Base-by-base conservation (phyloP, 768 basidiomycete species). In the Suillus fuscotomentosus region DNA sequence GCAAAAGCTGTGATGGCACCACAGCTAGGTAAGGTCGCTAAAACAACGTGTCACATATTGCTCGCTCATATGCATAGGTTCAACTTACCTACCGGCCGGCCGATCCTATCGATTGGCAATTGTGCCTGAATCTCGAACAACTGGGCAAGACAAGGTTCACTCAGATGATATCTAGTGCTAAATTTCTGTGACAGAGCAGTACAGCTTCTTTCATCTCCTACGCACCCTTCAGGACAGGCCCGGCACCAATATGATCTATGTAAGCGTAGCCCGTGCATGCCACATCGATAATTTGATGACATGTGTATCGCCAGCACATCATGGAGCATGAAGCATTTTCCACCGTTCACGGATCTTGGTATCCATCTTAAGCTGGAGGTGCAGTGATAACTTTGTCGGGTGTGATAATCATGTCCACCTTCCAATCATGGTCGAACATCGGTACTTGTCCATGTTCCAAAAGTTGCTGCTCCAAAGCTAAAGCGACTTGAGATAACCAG, bases 1-100 rank as follows among this genome's bases (percentile, higher is more conserved):
- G 81, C 83, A 17, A 83, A 77, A 65, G 89, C 86, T 11, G 73
- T 90, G 51, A 83, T 93, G 83, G 77, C 86, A 45, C 90, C 91
- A 51, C 84, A 84, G 64, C 82, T 90, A 67, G 86, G 91, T 88
- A 31, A 42, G 41, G 17, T 27, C 57, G 10, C 17, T 5, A 20
- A 13, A 41, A 20, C 41, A 27, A 27, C 39, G 1, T 42, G 17
- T 17, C 22, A 22, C 39, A 24, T 24, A 59, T 41, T 34, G 24
- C 17, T 10, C 24, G 20, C 24, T 59, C 57, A 42, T 41, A 27
- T 27, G 36, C 63, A 48, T 56, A 80, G 78, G 75, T 57, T 68
- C 70, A 24, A 64, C 74, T 36, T 79, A 84, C 69, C 74, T 85
- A 42, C 84, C 84, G 61, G 70, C 75, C 36, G 76, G 78, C 43